These are phyloP conservation scores for Conoideocrella luteorostrata DNA, from an alignment of 2,329 filamentous ascomycete species.

Conservation along the genomic window DNA sequence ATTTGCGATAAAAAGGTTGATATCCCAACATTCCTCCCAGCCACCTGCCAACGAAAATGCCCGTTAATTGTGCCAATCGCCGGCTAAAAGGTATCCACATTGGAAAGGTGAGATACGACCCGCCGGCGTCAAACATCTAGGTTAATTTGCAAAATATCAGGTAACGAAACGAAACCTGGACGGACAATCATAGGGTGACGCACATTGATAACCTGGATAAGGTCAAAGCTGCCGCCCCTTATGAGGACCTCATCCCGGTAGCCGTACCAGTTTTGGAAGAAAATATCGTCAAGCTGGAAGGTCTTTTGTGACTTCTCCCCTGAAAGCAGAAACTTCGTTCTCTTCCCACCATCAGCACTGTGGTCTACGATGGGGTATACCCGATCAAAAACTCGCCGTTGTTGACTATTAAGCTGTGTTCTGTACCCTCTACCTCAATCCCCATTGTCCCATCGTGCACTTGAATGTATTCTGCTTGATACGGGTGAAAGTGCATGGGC, in stretches of 20 bases:
- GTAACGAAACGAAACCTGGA: no score
- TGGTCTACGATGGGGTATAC: no score
- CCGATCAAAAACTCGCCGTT: conserved; percentile 2
- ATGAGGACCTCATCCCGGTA: not conserved
- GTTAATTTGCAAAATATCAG: no score
- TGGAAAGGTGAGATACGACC: conserved; percentile 1
- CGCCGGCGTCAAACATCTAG: conserved; percentile 3
- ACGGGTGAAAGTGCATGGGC: not conserved
- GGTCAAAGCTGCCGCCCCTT: not conserved
- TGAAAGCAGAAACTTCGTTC: not conserved
- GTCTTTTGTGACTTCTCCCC: not conserved
- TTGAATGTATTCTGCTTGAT: not conserved
- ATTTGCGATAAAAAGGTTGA: not conserved
- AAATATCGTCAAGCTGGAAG: not conserved
- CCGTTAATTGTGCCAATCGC: not conserved
- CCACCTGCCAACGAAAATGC: conserved; percentile 1
- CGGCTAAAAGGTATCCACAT: conserved; percentile 1
- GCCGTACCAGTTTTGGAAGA: conserved; percentile 1
- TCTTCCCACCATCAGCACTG: no score
- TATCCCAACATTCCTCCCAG: conserved; percentile 1
- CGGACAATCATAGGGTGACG: no score
- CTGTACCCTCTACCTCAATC: not conserved
- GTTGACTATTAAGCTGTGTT: not conserved
- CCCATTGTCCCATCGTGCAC: not conserved
- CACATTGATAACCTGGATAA: conserved; percentile 2